A percentile compares a stretch with the other conserved stretches of the same genome.
Conservation (phyloP, 2,329 filamentous ascomycete genomes). For the Fusarium chaquense region DNA sequence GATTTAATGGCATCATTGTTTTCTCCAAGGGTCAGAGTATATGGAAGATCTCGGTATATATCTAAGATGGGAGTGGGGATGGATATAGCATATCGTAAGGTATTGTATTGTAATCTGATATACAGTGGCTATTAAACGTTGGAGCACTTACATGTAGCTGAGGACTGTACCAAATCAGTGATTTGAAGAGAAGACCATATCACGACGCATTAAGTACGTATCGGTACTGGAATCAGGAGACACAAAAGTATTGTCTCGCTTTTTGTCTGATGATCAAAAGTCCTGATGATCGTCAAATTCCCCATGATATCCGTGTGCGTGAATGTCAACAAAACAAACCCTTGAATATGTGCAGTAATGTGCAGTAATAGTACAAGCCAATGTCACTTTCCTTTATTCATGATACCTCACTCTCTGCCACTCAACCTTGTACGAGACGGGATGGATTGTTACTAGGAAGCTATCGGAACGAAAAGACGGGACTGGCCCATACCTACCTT, state of each 20-base stretch:
- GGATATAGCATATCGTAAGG: slow-evolving; percentile 4
- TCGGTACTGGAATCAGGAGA: not conserved
- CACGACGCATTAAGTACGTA: not conserved
- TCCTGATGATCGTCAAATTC: slow-evolving; percentile 12
- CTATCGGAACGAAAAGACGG: slow-evolving; percentile 34
- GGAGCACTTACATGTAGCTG: slow-evolving; percentile 11
- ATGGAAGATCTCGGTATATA: slow-evolving; percentile 32
- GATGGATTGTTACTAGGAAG: slow-evolving; percentile 27
- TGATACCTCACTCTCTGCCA: slow-evolving; percentile 2
- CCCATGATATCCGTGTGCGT: slow-evolving; percentile 10
- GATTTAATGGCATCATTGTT: slow-evolving; percentile 40
- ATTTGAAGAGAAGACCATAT: not conserved
- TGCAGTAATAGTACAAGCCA: not conserved
- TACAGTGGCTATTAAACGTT: slow-evolving; percentile 27
- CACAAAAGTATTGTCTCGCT: slow-evolving; percentile 8
- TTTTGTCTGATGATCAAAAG: slow-evolving; percentile 4
- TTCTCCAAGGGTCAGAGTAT: slow-evolving; percentile 4
- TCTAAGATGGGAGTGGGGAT: slow-evolving; percentile 13
- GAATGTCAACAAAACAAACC: slow-evolving; percentile 3
- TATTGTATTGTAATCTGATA: slow-evolving; percentile 29
- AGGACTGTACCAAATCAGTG: not conserved
- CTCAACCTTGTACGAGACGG: not conserved
- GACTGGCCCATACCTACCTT: slow-evolving; percentile 1
- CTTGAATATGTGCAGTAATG: not conserved
- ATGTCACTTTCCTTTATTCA: slow-evolving; percentile 28